Evolutionary conservation across 495 filamentous ascomycete genomes (phyloP), one percentile per base, ranked within the genome.

Genomic region (Podospora appendiculata): DNA sequence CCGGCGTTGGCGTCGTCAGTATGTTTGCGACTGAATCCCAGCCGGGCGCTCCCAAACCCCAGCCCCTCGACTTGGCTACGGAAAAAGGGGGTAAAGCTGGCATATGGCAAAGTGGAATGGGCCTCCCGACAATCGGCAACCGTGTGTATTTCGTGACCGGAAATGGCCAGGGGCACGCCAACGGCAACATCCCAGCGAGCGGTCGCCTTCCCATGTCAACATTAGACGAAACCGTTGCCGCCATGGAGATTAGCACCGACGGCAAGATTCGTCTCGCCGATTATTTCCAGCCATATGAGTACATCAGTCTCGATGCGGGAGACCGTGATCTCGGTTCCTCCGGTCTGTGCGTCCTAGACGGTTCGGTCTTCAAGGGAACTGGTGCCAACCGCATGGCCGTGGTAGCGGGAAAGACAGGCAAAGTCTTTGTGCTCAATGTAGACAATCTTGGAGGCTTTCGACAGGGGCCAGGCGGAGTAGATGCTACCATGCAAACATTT

Each of bases 401-500:
- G 11, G 52, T 63, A 25, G 58, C 62, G 13, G 64, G 67, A 3
- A 75, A 76, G 56, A 68, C 67, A 14, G 72, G 66, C 9, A 74
- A 8, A 3, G 18, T 47, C n/a, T 77, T 75, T 44, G 58, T 73
- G 44, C 48, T 76, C 13, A 68, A 78, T 50, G 61, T 63, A 4
- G 63, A 75, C 53, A 70, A 76, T 44, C 58, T 78, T 10, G 74
- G 74, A 8, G 74, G 73, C 14, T 78, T 70, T 49, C 66, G 71
- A 41, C 60, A 66, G 17, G 74, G 73, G 5, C n/a, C 57, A 4
- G 65, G 60, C 36, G 57, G 57, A 32, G 61, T 57, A 3, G 74
- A 77, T 45, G 65, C 60, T 10, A 33, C 74, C 14, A 47, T 77
- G 13, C 71, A 77, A 54, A 70, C 64, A 1, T 67, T 72, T 34